Conservation (phyloP, 2,329 filamentous ascomycete genomes). For the Sclerotinia glacialis region DNA sequence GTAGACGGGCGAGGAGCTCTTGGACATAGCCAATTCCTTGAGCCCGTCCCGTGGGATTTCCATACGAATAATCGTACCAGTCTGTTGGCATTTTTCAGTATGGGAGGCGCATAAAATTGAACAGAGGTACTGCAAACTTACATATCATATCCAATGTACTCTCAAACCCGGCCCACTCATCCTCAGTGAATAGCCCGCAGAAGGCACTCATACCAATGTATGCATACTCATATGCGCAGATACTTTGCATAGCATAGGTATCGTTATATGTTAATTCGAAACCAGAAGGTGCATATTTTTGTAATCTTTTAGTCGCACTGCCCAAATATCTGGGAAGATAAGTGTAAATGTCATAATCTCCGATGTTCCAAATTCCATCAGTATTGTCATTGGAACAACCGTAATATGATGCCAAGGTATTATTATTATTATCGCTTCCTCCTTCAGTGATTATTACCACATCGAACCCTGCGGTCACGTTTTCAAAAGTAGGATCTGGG, state of each 20-base stretch:
- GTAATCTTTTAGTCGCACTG: slow-evolving; percentile 46
- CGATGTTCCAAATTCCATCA: slow-evolving; percentile 35
- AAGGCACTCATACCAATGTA: slow-evolving; percentile 51
- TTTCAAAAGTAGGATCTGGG: slow-evolving; percentile 42
- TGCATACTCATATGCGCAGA: slow-evolving; percentile 54
- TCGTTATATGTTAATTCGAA: slow-evolving; percentile 51
- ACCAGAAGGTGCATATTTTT: slow-evolving; percentile 46
- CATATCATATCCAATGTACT: slow-evolving; percentile 53
- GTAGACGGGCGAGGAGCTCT: slow-evolving; percentile 78
- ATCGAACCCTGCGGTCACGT: slow-evolving; percentile 45
- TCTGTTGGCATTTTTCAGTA: slow-evolving; percentile 25
- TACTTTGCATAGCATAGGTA: slow-evolving; percentile 50
- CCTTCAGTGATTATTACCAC: slow-evolving; percentile 52
- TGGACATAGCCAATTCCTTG: slow-evolving; percentile 85
- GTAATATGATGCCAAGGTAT: slow-evolving; percentile 52
- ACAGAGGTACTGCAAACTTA: slow-evolving; percentile 39
- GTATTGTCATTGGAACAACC: slow-evolving; percentile 46
- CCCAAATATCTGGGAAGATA: slow-evolving; percentile 49
- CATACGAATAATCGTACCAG: slow-evolving; percentile 71
- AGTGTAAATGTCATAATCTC: slow-evolving; percentile 44
- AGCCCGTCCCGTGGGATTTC: slow-evolving; percentile 75
- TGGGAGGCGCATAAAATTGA: neutral
- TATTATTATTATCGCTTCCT: slow-evolving; percentile 53
- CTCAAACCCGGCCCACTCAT: slow-evolving; percentile 55
- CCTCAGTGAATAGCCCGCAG: slow-evolving; percentile 52